Conservation (phyloP, 2,329 filamentous ascomycete genomes). For the Phoma sp. region DNA sequence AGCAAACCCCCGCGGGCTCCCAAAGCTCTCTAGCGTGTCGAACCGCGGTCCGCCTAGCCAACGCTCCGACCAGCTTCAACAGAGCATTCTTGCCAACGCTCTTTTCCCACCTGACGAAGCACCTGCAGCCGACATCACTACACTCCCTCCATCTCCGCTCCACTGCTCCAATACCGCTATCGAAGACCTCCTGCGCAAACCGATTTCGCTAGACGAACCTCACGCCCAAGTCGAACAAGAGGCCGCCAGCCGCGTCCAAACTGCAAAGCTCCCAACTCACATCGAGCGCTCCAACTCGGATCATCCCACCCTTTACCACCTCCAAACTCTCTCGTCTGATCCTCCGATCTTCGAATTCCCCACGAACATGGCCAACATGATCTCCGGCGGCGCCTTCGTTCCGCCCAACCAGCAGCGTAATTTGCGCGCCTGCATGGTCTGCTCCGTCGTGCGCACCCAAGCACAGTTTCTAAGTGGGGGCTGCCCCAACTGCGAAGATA, state of each 20-base stretch:
- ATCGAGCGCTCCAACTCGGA: background rate
- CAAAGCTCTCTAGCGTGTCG: conserved; percentile 26
- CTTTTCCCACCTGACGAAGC: conserved; percentile 10
- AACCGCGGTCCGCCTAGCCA: conserved; percentile 21
- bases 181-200: background rate
- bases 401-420: conserved; percentile 78
- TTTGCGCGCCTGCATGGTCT: conserved; percentile 97
- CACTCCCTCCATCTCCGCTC: background rate
- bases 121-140: background rate
- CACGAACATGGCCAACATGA: conserved; percentile 34
- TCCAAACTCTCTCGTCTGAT: background rate
- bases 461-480: conserved; percentile 82
- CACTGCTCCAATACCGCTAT: background rate
- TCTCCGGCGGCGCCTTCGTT: conserved; percentile 66
- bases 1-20: conserved; percentile 19
- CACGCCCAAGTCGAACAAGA: background rate
- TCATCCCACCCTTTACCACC: background rate
- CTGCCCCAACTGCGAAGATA: conserved; percentile 95
- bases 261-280: background rate
- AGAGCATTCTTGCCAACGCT: conserved; percentile 11
- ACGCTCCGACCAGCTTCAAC: conserved; percentile 19
- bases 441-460: conserved; percentile 88
- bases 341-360: background rate
- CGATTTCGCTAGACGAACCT: background rate
- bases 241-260: background rate